Conservation (phyloP, 1,284 basidiomycete genomes). For the Pyrrhoderma noxium region DNA sequence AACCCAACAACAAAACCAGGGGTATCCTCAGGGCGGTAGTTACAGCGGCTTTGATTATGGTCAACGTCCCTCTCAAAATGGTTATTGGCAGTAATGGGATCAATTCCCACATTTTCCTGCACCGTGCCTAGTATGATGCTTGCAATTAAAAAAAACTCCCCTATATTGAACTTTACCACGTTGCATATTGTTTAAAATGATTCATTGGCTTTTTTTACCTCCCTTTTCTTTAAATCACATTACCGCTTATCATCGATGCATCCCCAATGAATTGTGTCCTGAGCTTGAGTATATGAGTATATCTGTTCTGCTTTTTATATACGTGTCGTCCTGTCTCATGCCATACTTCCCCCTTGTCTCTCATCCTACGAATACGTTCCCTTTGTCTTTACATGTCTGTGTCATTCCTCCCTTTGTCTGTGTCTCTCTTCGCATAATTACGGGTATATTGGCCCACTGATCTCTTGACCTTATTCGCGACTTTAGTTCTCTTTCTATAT, state of each 20-base stretch:
- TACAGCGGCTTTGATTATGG: no score
- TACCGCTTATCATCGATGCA: no score
- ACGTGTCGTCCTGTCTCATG: neutral
- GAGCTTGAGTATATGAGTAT: neutral
- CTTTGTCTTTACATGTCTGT: conserved; percentile 1
- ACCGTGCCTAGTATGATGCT: neutral
- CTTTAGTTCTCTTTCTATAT: no score
- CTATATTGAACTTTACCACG: conserved; percentile 21
- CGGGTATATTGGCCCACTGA: no score
- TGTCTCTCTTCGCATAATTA: neutral
- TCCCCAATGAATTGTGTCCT: no score
- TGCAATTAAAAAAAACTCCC: conserved; percentile 21
- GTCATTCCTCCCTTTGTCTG: neutral
- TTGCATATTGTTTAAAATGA: neutral
- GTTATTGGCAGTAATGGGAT: neutral
- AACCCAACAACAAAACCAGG: conserved; percentile 51
- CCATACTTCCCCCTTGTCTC: neutral
- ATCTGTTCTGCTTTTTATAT: neutral
- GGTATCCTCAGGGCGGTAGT: conserved; percentile 53
- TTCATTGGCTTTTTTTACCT: neutral
- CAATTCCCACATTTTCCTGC: no score
- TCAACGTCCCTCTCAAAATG: conserved; percentile 5
- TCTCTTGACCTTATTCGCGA: no score
- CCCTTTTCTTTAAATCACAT: neutral
- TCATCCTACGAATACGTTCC: neutral